These are phyloP conservation scores for Acanthamoeba royreba DNA, from an alignment of 208 protist species.

Conservation along the genomic window DNA sequence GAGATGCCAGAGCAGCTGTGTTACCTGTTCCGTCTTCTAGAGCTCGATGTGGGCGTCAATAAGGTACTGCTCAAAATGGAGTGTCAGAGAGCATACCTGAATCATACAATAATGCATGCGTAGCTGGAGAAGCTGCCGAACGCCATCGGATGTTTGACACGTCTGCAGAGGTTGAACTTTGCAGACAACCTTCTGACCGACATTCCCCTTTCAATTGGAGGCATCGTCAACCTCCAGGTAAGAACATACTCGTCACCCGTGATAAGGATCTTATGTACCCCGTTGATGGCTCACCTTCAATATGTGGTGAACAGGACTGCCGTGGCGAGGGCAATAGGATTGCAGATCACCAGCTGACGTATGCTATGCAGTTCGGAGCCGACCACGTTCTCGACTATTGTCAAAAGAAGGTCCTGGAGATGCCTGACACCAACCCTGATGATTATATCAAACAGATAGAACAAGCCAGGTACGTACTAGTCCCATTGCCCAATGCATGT, in stretches of 20 bases:
- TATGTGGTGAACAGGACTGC: too few relatives aligned
- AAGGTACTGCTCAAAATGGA: neutral
- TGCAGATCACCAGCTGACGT: neutral
- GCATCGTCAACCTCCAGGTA: neutral
- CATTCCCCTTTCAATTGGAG: slow-evolving; percentile 30
- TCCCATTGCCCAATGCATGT: neutral
- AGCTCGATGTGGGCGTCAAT: slow-evolving; percentile 40
- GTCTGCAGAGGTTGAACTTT: slow-evolving; percentile 21
- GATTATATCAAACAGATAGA: neutral
- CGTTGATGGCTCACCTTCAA: too few relatives aligned
- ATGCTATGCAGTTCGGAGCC: neutral
- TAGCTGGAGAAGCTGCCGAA: slow-evolving; percentile 22
- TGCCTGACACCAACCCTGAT: neutral
- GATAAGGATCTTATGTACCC: too few relatives aligned
- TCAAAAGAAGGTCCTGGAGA: neutral
- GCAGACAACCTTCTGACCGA: slow-evolving; percentile 30
- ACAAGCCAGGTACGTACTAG: neutral
- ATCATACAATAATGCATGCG: neutral
- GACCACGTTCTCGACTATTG: neutral
- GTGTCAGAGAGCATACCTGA: neutral
- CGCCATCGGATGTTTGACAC: slow-evolving; percentile 11
- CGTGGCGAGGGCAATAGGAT: neutral
- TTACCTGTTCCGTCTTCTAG: neutral
- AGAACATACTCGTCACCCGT: too few relatives aligned
- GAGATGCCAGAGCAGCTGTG: slow-evolving; percentile 44